A percentile compares a stretch with the other conserved stretches of the same genome.
These are phyloP conservation scores for Cyphellophora europaea DNA, from an alignment of 2,329 filamentous ascomycete genomes.

Conservation along the genomic window DNA sequence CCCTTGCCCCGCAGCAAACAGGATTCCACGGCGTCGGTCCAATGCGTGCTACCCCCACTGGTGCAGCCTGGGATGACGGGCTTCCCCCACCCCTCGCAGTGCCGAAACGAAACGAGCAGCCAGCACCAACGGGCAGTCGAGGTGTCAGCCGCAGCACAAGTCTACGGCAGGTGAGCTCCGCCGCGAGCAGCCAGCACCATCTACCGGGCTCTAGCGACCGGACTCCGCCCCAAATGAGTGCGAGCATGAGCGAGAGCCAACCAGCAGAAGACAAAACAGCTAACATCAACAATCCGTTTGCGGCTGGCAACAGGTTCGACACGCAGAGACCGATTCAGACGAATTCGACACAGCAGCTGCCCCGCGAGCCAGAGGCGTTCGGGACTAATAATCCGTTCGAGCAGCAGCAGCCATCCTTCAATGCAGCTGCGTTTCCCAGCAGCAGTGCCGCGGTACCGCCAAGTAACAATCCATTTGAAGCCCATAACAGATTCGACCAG, in stretches of 20 bases:
- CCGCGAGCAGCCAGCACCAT: neutral
- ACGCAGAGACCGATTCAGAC: no score
- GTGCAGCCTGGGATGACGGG: conserved; percentile 17
- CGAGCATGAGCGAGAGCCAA: neutral
- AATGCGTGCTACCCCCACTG: conserved; percentile 5
- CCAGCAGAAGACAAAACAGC: neutral
- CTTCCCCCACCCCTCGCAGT: conserved; percentile 14
- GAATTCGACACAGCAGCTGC: no score
- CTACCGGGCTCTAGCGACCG: neutral
- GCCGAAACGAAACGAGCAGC: conserved; percentile 11
- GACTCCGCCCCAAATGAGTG: neutral
- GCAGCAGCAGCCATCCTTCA: no score
- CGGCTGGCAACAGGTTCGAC: neutral
- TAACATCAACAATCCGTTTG: neutral
- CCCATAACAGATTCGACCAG: neutral
- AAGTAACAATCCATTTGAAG: conserved; percentile 1
- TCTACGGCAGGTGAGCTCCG: no score
- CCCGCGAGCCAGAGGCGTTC: no score
- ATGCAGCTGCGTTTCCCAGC: no score
- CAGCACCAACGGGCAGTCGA: neutral
- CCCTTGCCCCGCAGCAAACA: conserved; percentile 8
- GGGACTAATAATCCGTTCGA: no score
- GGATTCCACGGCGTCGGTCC: neutral
- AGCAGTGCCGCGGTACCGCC: no score
- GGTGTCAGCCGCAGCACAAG: no score